Conservation (phyloP, 2,329 filamentous ascomycete species). For the Alternaria brassicae region DNA sequence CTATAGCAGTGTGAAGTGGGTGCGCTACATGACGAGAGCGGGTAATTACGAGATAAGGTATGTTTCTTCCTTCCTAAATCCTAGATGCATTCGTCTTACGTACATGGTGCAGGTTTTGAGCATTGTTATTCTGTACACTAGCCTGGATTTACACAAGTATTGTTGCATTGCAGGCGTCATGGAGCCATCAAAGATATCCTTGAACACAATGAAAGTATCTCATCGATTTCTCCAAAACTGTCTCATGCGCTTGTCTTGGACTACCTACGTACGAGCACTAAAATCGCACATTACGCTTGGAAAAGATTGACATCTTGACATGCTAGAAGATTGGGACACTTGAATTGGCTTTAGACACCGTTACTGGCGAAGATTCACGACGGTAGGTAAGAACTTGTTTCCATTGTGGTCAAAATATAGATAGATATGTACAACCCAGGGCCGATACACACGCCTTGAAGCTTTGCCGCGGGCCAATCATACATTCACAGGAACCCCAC, state of each 20-base stretch:
- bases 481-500: too few species aligned
- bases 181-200: conserved; percentile 16
- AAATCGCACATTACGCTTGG: too few species aligned
- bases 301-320: too few species aligned
- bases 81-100: background rate
- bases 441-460: too few species aligned
- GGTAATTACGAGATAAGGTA: conserved; percentile 97
- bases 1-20: conserved; percentile 99
- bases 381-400: too few species aligned
- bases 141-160: conserved; percentile 3
- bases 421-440: too few species aligned
- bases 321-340: too few species aligned
- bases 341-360: too few species aligned
- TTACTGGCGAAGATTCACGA: too few species aligned
- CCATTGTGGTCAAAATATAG: too few species aligned
- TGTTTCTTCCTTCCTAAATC: background rate
- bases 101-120: conserved; percentile 15
- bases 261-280: too few species aligned
- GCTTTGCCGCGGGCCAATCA: too few species aligned
- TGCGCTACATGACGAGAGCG: conserved; percentile 97
- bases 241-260: background rate
- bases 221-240: conserved; percentile 1
- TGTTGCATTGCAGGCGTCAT: conserved; percentile 38
- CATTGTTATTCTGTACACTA: conserved; percentile 3
- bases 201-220: conserved; percentile 13